These are phyloP conservation scores for Umbelopsis vinacea DNA, from an alignment of 192 early-diverging fungal species.

Conservation along the genomic window DNA sequence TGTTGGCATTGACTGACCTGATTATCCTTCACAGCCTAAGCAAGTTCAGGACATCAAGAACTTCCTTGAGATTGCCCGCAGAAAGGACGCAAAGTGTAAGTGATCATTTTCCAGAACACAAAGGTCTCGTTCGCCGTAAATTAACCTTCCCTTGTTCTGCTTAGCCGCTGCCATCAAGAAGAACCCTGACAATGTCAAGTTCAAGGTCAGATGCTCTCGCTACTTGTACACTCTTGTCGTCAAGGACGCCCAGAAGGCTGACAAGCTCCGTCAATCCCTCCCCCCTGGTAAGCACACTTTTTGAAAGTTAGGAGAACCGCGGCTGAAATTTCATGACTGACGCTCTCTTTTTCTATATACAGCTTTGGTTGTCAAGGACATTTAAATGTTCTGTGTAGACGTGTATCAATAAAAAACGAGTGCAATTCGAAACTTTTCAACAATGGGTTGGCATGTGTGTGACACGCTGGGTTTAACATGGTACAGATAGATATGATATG, in stretches of 20 bases:
- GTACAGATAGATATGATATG: no score
- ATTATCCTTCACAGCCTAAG: constrained; percentile 73
- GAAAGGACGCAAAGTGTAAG: constrained; percentile 93
- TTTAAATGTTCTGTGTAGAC: constrained; percentile 25
- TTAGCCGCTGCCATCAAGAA: constrained; percentile 93
- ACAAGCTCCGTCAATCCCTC: constrained; percentile 94
- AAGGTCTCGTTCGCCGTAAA: background rate
- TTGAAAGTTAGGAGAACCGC: background rate
- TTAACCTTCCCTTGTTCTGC: background rate
- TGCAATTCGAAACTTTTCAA: background rate
- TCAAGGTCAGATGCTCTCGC: constrained; percentile 98
- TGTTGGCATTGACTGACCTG: background rate
- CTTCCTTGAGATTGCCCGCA: constrained; percentile 93
- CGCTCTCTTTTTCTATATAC: background rate
- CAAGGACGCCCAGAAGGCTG: constrained; percentile 92
- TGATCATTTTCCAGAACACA: background rate
- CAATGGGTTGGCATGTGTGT: no score
- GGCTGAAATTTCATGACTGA: background rate
- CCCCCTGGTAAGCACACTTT: constrained; percentile 74
- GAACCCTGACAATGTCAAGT: constrained; percentile 90
- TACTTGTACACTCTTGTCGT: constrained; percentile 99
- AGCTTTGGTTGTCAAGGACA: constrained; percentile 36
- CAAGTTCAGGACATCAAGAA: constrained; percentile 98
- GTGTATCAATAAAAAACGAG: constrained; percentile 23
- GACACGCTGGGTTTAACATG: no score